Base-by-base conservation (phyloP, 208 protist species). In the Crithidia brevicula region DNA sequence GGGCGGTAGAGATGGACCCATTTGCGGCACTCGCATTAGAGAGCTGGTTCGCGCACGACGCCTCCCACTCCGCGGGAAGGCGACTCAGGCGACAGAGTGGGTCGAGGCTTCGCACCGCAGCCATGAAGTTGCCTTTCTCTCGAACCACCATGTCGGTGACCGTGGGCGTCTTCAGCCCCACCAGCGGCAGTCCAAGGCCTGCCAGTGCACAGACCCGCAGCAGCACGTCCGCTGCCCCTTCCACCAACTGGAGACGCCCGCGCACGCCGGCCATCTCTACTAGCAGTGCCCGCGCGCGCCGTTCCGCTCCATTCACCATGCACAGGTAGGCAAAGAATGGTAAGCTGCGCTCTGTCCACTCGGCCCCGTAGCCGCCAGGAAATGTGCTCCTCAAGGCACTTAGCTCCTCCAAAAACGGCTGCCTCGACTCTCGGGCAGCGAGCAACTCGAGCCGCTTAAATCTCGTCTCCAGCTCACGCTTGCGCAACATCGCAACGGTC, bases 281-380 rank as follows among this genome's bases (percentile, higher is more conserved):
- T 51, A 79, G 76, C 30, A 81, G 68, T 23, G 74, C 75, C 30
- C 89, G 70, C 10, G 85, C 87, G 8, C 78, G 82, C 1, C 90
- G 80, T 18, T 75, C 67, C 58, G 85, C 86, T 0, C 81, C 85
- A 54, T 72, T 82, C n/a, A 75, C 63, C 45, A 84, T 57, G 64
- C 75, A 83, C 1, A 93, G 58, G 43, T 72, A 80, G 8, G 81
- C 70, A 40, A 86, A 71, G 63, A 78, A 87, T n/a, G 57, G 77
- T 16, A 83, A 67, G n/a, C 73, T 56, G 7, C 56, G 64, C 67
- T 71, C 77, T 28, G 70, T 66, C 54, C 69, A 59, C 34, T 76
- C 77, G 4, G 74, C 65, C 5, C 63, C 67, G 54, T 73, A 80
- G 45, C 34, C 36, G 20, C 51, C 68, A 27, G 53, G 4, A 42